These are phyloP conservation scores for Ganoderma boninense DNA, from an alignment of 1,284 basidiomycete species.

Conservation along the genomic window DNA sequence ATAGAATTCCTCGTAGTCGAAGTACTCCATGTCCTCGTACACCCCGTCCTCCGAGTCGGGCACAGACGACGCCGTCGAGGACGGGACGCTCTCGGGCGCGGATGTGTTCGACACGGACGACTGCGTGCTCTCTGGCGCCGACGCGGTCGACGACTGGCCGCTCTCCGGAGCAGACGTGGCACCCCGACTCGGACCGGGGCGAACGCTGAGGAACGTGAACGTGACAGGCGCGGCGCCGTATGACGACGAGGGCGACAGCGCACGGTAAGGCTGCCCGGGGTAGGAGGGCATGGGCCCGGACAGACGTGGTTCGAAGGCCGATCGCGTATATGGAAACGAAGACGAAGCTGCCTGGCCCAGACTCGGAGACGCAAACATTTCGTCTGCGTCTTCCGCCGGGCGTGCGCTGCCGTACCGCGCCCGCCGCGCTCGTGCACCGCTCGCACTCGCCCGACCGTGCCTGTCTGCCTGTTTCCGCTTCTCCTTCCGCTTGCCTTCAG, in stretches of 20 bases:
- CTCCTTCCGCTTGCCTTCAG: background rate
- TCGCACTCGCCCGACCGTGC: background rate
- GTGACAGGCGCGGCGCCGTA: conserved; percentile 15
- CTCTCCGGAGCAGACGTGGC: conserved; percentile 29
- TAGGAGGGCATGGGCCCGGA: conserved; percentile 28
- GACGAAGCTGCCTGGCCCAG: conserved; percentile 19
- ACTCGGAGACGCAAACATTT: background rate
- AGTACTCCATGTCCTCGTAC: conserved; percentile 14
- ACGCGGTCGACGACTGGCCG: conserved; percentile 29
- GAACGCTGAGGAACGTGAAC: conserved; percentile 17
- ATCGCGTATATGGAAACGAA: conserved; percentile 18
- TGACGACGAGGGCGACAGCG: conserved; percentile 28
- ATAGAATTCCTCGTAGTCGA: conserved; percentile 22
- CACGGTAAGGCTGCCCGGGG: conserved; percentile 29
- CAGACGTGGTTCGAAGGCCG: conserved; percentile 30
- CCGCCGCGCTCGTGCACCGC: background rate
- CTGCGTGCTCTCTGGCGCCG: conserved; percentile 28
- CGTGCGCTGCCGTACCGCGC: background rate
- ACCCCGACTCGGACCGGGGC: conserved; percentile 29
- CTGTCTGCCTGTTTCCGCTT: background rate
- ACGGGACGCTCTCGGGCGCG: conserved; percentile 30
- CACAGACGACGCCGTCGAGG: conserved; percentile 29
- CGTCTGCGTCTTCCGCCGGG: background rate
- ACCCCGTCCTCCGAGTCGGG: conserved; percentile 27
- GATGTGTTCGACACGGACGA: conserved; percentile 28